These are phyloP conservation scores for Ballota nigra DNA, from an alignment of 257 asterid species.

Conservation along the genomic window DNA sequence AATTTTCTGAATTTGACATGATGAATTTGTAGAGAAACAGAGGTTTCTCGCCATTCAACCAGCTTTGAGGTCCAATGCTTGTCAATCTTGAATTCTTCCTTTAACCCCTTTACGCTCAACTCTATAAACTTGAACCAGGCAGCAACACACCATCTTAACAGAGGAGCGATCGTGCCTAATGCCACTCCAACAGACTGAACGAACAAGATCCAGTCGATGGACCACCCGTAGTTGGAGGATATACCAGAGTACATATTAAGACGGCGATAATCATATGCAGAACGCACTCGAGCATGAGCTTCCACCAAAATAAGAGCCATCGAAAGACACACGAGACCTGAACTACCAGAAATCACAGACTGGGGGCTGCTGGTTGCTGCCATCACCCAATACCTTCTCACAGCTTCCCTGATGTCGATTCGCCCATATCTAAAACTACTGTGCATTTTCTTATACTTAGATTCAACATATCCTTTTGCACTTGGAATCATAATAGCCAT, in stretches of 20 bases:
- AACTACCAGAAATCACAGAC: not conserved
- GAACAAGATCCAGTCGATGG: not conserved
- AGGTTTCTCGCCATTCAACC: not conserved
- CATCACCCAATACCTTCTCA: not conserved
- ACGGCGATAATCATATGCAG: too few relatives aligned
- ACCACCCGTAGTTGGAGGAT: not conserved
- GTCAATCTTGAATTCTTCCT: not conserved
- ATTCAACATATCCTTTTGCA: not conserved
- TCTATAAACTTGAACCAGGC: not conserved
- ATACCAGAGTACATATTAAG: not conserved
- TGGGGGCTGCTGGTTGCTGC: not conserved
- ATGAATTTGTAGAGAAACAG: not conserved
- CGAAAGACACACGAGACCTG: not conserved
- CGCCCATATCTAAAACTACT: not conserved
- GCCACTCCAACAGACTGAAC: not conserved
- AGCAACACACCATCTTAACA: not conserved
- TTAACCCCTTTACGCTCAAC: not conserved
- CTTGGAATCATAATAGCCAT: not conserved
- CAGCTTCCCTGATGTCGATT: not conserved
- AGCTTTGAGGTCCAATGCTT: not conserved
- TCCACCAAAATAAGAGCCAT: not conserved
- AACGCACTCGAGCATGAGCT: not conserved
- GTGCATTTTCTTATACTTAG: not conserved
- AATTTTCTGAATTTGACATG: not conserved
- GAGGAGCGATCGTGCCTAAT: not conserved